Evolutionary conservation across 164 flowering plant species (phyloP).

Genomic region (Dillenia suffruticosa): DNA sequence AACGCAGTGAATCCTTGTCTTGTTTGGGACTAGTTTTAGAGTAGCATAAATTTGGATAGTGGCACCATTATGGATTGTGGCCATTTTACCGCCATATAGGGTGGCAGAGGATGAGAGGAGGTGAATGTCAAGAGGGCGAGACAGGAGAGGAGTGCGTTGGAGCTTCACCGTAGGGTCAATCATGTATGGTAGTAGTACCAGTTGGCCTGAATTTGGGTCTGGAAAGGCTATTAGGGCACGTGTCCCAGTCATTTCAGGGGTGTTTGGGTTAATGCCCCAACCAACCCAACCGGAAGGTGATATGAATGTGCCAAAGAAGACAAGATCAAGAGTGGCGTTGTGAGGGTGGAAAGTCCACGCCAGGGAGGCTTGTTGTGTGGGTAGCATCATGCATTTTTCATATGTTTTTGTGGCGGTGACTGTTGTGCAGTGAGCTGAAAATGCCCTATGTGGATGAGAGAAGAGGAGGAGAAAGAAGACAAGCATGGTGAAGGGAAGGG

Average conservation of each 20-base stretch:
- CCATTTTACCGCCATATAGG: conserved; percentile 59
- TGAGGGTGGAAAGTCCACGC: conserved; percentile 83
- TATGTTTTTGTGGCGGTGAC: conserved; percentile 40
- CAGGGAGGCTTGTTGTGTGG: conserved; percentile 80
- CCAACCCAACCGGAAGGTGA: conserved; percentile 99
- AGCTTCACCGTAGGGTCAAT: conserved; percentile 79
- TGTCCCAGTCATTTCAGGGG: conserved; percentile 78
- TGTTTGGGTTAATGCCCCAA: conserved; percentile 78
- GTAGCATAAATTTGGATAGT: conserved; percentile 62
- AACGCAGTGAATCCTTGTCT: conserved; percentile 52
- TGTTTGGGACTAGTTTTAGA: conserved; percentile 53
- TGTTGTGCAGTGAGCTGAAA: conserved; percentile 59
- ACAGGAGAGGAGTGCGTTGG: conserved; percentile 62
- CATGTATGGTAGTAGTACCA: conserved; percentile 65
- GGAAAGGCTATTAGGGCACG: conserved; percentile 79
- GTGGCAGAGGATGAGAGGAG: conserved; percentile 66
- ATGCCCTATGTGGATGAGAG: conserved; percentile 2
- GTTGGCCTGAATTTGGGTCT: conserved; percentile 73
- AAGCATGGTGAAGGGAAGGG: conserved; percentile 13
- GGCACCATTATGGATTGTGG: conserved; percentile 68
- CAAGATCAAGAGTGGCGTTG: conserved; percentile 73
- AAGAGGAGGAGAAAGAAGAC: conserved; percentile 15
- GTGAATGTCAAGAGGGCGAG: conserved; percentile 72
- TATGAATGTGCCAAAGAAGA: conserved; percentile 77
- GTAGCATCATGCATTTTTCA: conserved; percentile 69